Evolutionary conservation across 305 asterid genomes (phyloP), one percentile per base, ranked within the genome.

Genomic region (Fraxinus velutina): DNA sequence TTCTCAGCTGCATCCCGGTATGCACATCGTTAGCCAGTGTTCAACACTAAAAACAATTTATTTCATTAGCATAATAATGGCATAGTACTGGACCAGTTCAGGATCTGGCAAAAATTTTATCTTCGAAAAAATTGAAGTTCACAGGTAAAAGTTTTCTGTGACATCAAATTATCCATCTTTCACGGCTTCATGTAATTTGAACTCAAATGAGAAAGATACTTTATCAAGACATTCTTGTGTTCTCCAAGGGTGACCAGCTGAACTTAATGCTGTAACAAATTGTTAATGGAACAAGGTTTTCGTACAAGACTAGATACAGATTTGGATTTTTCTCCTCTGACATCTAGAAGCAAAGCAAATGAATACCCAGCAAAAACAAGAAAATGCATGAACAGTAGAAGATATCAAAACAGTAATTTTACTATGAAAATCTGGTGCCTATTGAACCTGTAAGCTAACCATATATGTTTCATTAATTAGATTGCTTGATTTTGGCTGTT

Each of bases 401-500:
- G 75, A 52, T n/a, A 60, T 73, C 68, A 77, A 24, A 5, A 32
- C 39, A 50, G 55, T 34, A 66, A 73, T 24, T 32, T 32, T 72
- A 71, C 82, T 8, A n/a, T 8, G 21, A 47, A 77, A 30, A 55
- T 44, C 17, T 4, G 47, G 9, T 79, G 57, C 42, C 19, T 21
- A 32, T 71, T 22, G 7, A 30, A 50, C 76, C 36, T 62, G 73
- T 81, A 47, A 15, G 74, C 55, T 68, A 47, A n/a, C 62, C 27
- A 3, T 9, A 32, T 74, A 47, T 83, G 78, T 72, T 72, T 80
- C 75, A 71, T 34, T 68, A 60, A 1, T 39, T 36, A 78, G 77
- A 33, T 24, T 70, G 36, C 24, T 47, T 13, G 52, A 19, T 74
- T 60, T 66, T 50, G 57, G 33, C 17, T 33, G 71, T 39, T 33